Conservation (phyloP, 2,329 filamentous ascomycete species). For the Penicillium sp. region DNA sequence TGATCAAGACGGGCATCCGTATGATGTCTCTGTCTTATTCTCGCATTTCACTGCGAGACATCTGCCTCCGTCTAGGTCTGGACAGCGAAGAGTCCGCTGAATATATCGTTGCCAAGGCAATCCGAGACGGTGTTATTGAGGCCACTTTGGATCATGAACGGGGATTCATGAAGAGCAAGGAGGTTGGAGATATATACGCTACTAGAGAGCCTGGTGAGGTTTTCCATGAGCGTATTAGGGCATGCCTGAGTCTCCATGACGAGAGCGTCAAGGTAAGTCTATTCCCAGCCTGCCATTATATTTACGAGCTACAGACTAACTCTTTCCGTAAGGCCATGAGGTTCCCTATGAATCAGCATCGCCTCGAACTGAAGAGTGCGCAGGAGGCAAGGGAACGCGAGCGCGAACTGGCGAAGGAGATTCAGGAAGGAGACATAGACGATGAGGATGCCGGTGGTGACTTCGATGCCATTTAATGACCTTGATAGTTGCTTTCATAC, state of each 20-base stretch:
- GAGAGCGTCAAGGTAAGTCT: slow-evolving; percentile 92
- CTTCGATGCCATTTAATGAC: slow-evolving; percentile 86
- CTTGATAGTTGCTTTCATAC: slow-evolving; percentile 24
- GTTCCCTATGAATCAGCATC: slow-evolving; percentile 99
- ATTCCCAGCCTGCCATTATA: slow-evolving; percentile 9
- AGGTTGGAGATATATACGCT: slow-evolving; percentile 92
- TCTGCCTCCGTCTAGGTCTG: slow-evolving; percentile 91
- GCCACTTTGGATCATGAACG: slow-evolving; percentile 91
- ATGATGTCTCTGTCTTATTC: slow-evolving; percentile 99
- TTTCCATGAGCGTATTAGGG: slow-evolving; percentile 94
- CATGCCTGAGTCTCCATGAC: slow-evolving; percentile 89
- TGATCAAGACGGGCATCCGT: slow-evolving; percentile 98
- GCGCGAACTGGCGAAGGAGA: slow-evolving; percentile 97
- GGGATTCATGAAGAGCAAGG: slow-evolving; percentile 98
- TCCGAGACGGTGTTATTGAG: slow-evolving; percentile 96
- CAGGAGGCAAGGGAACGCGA: slow-evolving; percentile 97
- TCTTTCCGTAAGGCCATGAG: slow-evolving; percentile 76
- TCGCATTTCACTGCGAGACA: slow-evolving; percentile 93
- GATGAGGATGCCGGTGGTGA: slow-evolving; percentile 95
- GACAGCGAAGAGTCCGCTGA: slow-evolving; percentile 97
- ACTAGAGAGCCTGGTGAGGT: slow-evolving; percentile 95
- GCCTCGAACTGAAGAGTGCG: slow-evolving; percentile 94
- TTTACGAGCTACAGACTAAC: background rate
- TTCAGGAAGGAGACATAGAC: slow-evolving; percentile 95
- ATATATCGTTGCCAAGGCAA: slow-evolving; percentile 99